Conservation (phyloP, 306 rosid species). For the Dryas alaskensis region DNA sequence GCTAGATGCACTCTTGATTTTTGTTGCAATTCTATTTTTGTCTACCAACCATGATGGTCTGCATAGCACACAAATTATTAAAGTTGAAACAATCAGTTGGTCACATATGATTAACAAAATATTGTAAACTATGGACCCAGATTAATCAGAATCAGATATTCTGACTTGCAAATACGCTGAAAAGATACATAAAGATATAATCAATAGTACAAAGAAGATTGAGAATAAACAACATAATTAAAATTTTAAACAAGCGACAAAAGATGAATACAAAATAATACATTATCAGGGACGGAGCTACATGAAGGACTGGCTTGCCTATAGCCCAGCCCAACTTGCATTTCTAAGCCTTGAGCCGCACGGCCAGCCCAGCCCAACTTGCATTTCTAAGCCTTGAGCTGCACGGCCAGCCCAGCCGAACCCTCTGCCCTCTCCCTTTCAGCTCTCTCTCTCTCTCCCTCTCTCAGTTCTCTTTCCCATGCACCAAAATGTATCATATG, state of each 20-base stretch:
- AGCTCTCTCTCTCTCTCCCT: too few species aligned
- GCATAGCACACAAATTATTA: slow-evolving; percentile 28
- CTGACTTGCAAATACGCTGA: background rate
- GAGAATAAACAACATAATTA: slow-evolving; percentile 6
- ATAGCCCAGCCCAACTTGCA: background rate
- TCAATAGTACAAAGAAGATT: background rate
- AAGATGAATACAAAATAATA: background rate
- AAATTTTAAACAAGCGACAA: background rate
- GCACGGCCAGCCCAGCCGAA: too few species aligned
- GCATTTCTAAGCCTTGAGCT: background rate
- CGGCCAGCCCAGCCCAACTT: background rate
- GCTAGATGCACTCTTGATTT: slow-evolving; percentile 74
- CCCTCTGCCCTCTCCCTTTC: too few species aligned
- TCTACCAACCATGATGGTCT: slow-evolving; percentile 80
- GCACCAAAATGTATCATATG: too few species aligned
- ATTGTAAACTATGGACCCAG: background rate
- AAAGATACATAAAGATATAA: background rate
- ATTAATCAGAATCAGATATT: background rate
- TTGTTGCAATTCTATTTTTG: slow-evolving; percentile 80
- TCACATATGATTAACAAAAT: background rate
- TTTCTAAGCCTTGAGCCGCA: too few species aligned
- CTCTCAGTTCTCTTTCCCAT: too few species aligned
- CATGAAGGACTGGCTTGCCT: too few species aligned
- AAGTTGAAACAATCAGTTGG: slow-evolving; percentile 7
- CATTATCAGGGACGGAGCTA: background rate